These are phyloP conservation scores for Sphaerulina populicola DNA, from an alignment of 2,329 filamentous ascomycete species.

Conservation along the genomic window DNA sequence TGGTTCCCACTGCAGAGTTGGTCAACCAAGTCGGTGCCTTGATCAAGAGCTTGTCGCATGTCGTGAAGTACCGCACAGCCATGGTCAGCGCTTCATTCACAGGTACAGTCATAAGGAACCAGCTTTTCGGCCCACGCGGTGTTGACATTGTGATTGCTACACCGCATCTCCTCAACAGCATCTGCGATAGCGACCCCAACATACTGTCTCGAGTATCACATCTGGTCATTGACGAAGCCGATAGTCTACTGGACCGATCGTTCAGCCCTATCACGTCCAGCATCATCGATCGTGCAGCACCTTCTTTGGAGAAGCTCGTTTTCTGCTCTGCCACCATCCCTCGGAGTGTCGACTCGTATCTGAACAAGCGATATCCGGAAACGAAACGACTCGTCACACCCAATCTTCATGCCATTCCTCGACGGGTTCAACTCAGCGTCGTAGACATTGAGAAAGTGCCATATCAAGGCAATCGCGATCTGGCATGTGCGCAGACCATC, in stretches of 20 bases:
- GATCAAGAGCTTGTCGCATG: conserved; percentile 74
- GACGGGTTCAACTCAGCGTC: conserved; percentile 86
- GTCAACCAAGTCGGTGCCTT: conserved; percentile 77
- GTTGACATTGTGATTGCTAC: conserved; percentile 83
- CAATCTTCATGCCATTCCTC: conserved; percentile 90
- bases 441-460: conserved; percentile 88
- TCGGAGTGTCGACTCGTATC: conserved; percentile 72
- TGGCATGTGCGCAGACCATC: conserved; percentile 91
- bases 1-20: conserved; percentile 87
- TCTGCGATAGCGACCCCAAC: conserved; percentile 82
- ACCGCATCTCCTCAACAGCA: conserved; percentile 78
- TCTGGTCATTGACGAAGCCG: conserved; percentile 87
- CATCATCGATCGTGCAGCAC: conserved; percentile 72
- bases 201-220: conserved; percentile 86
- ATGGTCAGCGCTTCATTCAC: conserved; percentile 71
- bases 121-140: conserved; percentile 69
- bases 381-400: conserved; percentile 84
- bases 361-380: conserved; percentile 73
- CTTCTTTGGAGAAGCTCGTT: conserved; percentile 76
- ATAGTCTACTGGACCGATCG: conserved; percentile 87
- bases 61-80: conserved; percentile 76
- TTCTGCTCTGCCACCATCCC: conserved; percentile 96
- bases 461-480: conserved; percentile 82
- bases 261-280: conserved; percentile 75
- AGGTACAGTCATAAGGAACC: conserved; percentile 70